Evolutionary conservation across 2,329 filamentous ascomycete genomes (phyloP).

Genomic region (Colletotrichum cereale): DNA sequence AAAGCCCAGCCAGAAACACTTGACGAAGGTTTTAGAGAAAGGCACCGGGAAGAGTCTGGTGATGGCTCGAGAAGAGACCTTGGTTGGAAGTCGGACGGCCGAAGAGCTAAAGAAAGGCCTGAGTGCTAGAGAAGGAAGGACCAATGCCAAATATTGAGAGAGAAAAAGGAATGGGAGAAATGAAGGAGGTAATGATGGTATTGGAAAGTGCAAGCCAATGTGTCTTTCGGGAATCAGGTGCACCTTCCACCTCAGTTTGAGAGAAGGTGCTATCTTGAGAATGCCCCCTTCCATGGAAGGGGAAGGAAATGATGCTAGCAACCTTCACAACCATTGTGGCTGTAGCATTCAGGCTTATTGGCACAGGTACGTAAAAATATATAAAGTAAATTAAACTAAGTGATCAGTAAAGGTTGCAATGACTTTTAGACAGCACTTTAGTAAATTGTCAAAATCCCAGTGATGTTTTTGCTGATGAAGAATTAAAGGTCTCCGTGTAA

Average conservation of each 20-base stretch:
- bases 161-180: neutral
- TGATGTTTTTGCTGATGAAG: neutral
- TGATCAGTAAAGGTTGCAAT: fast-evolving
- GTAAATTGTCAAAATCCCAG: too few relatives aligned
- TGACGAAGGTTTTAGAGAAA: neutral
- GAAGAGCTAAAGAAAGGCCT: neutral
- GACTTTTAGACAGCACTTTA: neutral
- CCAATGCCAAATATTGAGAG: neutral
- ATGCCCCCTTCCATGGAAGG: neutral
- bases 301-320: neutral
- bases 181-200: neutral
- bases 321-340: neutral
- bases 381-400: too few relatives aligned
- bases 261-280: neutral
- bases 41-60: neutral
- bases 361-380: too few relatives aligned
- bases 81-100: neutral
- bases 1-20: neutral
- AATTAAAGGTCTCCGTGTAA: neutral
- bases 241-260: neutral
- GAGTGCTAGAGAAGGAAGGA: neutral
- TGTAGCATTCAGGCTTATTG: too few relatives aligned
- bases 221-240: neutral
- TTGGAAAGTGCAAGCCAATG: neutral
- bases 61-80: neutral